A percentile compares a stretch with the other conserved stretches of the same genome.
Evolutionary conservation across 2,329 filamentous ascomycete species (phyloP).

Genomic region (Colletotrichum sp.): DNA sequence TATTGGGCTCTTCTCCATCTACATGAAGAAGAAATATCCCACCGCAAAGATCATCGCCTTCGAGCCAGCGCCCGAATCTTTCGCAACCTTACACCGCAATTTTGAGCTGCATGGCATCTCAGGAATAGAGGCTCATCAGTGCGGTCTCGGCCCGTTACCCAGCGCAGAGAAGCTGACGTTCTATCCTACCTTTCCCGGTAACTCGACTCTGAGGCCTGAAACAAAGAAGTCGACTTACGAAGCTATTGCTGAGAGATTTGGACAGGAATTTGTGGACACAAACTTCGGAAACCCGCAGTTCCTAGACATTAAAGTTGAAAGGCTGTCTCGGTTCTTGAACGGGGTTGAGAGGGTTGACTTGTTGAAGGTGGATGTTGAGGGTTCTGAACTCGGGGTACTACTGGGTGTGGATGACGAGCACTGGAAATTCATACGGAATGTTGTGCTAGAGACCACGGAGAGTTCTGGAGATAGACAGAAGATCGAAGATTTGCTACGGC

Average conservation of each 20-base stretch:
- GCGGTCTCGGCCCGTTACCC: constrained; percentile 13
- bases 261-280: constrained; percentile 3
- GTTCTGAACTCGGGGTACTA: constrained; percentile 27
- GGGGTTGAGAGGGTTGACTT: constrained; percentile 25
- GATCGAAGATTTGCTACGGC: constrained; percentile 22
- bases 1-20: constrained; percentile 30
- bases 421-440: constrained; percentile 24
- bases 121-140: constrained; percentile 12
- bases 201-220: constrained; percentile 25
- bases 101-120: constrained; percentile 17
- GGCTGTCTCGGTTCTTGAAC: constrained; percentile 25
- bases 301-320: constrained; percentile 20
- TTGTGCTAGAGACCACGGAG: constrained; percentile 26
- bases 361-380: constrained; percentile 33
- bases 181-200: constrained; percentile 26
- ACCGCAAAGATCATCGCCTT: constrained; percentile 28
- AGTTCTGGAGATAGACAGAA: constrained; percentile 1
- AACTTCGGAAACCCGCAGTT: not conserved
- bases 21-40: constrained; percentile 29
- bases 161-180: constrained; percentile 18
- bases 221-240: constrained; percentile 18
- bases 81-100: constrained; percentile 23
- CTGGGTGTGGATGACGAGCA: constrained; percentile 25
- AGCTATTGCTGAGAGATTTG: constrained; percentile 1
- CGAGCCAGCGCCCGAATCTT: constrained; percentile 27